Base-by-base conservation (phyloP, 1,284 basidiomycete species). In the Trametes hirsuta region DNA sequence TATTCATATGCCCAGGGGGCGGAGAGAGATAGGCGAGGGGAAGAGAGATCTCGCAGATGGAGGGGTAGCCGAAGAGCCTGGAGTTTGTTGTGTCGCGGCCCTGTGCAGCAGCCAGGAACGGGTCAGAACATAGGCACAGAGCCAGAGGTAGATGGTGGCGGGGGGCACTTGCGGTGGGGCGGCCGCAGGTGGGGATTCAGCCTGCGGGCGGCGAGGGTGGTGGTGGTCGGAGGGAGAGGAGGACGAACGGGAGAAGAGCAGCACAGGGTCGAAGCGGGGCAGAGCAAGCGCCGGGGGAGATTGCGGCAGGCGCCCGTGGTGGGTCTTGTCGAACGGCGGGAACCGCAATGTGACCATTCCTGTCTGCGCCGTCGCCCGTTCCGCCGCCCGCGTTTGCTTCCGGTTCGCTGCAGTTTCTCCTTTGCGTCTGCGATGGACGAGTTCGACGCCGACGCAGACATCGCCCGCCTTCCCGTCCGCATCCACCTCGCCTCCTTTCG, bases 1-100 rank as follows among this genome's bases (percentile, higher is more conserved):
- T 30, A 47, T 49, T 55, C 63, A 58, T 64, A 51, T 47, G 60
- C 47, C 57, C 49, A 25, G 30, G 18, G 57, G 58, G 64, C 61
- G 44, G 61, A 56, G 42, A 35, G 40, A 59, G 63, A 65, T 65
- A 58, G 22, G 56, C 63, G 59, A 61, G 59, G 59, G 39, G 44
- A n/a, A 25, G 36, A n/a, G 59, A 64, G 59, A 64, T 64, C 57
- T 64, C 40, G 56, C 56, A 59, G 39, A 30, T 30, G 25, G 12
- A 24, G n/a, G 14, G 48, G 36, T 50, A 36, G 56, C 56, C 50
- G 63, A 24, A 22, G 34, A 47, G 46, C 30, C 42, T 36, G 40
- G 46, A 37, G 51, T 54, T 50, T 47, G 56, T 52, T 44, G 30
- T 58, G 48, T 47, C 36, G 49, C 35, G 49, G 37, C 25, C 50